Percentiles rank a stretch among this genome's conserved stretches.
Evolutionary conservation across 2,329 filamentous ascomycete genomes (phyloP).

Genomic region (Thermochaetoides dissita): DNA sequence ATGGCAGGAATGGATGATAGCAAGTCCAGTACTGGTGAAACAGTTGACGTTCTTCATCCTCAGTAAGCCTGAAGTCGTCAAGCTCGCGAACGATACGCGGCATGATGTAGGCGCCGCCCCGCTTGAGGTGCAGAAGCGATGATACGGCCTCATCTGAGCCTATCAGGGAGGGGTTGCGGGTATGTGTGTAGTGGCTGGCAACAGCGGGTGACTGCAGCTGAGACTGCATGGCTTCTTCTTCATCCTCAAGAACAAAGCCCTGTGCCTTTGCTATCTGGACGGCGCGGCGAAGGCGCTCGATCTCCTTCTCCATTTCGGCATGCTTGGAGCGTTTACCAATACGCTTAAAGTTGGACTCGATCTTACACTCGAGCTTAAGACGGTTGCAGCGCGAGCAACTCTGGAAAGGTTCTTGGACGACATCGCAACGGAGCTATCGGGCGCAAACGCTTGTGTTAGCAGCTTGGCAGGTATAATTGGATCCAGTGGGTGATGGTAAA

Average conservation of each 20-base stretch:
- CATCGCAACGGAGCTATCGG: constrained; percentile 61
- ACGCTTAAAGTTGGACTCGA: constrained; percentile 78
- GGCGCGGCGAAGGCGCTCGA: constrained; percentile 51
- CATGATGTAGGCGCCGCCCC: constrained; percentile 43
- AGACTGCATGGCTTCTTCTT: constrained; percentile 38
- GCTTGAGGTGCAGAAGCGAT: constrained; percentile 51
- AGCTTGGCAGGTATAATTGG: background rate
- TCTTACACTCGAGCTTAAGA: constrained; percentile 69
- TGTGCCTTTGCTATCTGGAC: constrained; percentile 46
- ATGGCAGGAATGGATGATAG: constrained; percentile 67
- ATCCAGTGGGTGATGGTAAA: too few relatives aligned
- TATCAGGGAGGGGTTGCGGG: constrained; percentile 49
- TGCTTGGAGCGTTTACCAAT: constrained; percentile 68
- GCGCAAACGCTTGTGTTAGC: background rate
- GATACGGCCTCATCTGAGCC: constrained; percentile 56
- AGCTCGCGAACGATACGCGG: constrained; percentile 46
- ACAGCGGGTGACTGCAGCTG: constrained; percentile 46
- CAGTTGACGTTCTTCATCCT: constrained; percentile 47
- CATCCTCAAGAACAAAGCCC: constrained; percentile 42
- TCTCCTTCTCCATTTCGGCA: constrained; percentile 76
- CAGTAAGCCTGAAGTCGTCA: constrained; percentile 49
- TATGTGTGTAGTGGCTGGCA: constrained; percentile 43
- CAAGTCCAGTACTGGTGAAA: constrained; percentile 62
- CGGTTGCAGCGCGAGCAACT: constrained; percentile 66
- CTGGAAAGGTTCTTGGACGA: constrained; percentile 66